Percentiles rank a stretch among this genome's conserved stretches.
These are phyloP conservation scores for Thraustochytrium sp. DNA, from an alignment of 352 stramenopile genomes.

Conservation along the genomic window DNA sequence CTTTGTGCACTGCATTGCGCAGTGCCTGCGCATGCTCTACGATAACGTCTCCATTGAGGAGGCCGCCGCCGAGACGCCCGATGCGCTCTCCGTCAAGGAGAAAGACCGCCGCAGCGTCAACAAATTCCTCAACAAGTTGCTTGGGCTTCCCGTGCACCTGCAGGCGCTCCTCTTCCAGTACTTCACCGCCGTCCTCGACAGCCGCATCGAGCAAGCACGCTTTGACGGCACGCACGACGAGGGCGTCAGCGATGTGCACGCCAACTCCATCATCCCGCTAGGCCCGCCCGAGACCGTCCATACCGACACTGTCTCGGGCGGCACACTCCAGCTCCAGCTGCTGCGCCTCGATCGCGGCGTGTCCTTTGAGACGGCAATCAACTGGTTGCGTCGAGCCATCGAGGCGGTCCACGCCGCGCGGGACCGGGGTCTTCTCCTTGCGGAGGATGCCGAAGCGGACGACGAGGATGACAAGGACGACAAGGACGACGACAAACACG, in stretches of 20 bases:
- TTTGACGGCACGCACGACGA: slow-evolving; percentile 56
- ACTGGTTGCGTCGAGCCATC: background rate
- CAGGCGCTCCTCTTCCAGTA: slow-evolving; percentile 54
- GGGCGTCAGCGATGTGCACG: slow-evolving; percentile 48
- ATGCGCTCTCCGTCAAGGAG: background rate
- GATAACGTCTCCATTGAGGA: background rate
- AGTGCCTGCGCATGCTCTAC: slow-evolving; percentile 29
- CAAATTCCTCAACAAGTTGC: slow-evolving; percentile 52
- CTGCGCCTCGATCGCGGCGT: slow-evolving; percentile 46
- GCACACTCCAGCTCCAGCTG: slow-evolving; percentile 9
- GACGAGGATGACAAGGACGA: background rate
- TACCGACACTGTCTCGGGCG: background rate
- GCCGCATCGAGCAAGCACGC: slow-evolving; percentile 47
- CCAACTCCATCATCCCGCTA: background rate
- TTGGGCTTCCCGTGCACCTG: slow-evolving; percentile 43
- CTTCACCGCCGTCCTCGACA: slow-evolving; percentile 47
- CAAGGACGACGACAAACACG: too few relatives aligned
- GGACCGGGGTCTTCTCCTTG: background rate
- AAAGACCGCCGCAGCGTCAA: slow-evolving; percentile 39
- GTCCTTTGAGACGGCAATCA: slow-evolving; percentile 19
- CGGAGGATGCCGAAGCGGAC: background rate
- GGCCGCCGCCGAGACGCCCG: background rate
- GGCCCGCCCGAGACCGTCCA: background rate
- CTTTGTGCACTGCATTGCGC: background rate
- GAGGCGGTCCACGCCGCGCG: background rate